Base-by-base conservation (phyloP, 1,284 basidiomycete species). In the Inonotus obliquus region DNA sequence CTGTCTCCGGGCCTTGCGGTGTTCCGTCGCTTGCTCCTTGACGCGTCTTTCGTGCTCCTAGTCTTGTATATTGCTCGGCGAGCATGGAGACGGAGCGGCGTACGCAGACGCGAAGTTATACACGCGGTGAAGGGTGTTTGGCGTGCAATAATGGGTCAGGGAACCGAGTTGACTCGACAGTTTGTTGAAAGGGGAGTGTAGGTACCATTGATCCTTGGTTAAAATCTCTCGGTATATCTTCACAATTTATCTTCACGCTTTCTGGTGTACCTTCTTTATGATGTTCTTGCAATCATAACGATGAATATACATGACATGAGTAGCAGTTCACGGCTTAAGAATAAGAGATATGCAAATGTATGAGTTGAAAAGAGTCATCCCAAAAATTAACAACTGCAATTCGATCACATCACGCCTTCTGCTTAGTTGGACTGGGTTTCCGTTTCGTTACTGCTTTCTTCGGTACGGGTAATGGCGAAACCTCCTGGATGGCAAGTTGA, bases 1-100 rank as follows among this genome's bases (percentile, higher is more conserved):
- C 39, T 53, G 53, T 85, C 86, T 23, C 89, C 89, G 1, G 77
- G 83, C 6, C 75, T 82, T 61, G 79, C 87, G 54, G 76, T 92
- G 57, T 71, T 92, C 48, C 79, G 90, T 60, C 80, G 90, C 60
- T 74, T 92, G 41, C 85, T 86, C 69, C 75, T 92, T 63, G 90
- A 92, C 69, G 74, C 87, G 23, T 87, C 86, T 13, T 92, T 92
- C 71, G 71, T 90, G 27, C 68, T 89, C 35, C 81, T 76, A 67
- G 73, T 88, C 41, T 69, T 91, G 38, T 78, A 76, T 11, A 60
- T 85, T 25, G 70, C 85, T 60, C 80, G 81, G 61, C 65, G 77
- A 13, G 65, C 82, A n/a, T 92, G 91, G 91, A 80, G 76, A 66
- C 80, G 77, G 69, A 88, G 85, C 41, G 85, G 86, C 9, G 77